phyloP scores from a whole-genome alignment of 2,329 filamentous ascomycete species.

The Penicillium rolfsii region DNA sequence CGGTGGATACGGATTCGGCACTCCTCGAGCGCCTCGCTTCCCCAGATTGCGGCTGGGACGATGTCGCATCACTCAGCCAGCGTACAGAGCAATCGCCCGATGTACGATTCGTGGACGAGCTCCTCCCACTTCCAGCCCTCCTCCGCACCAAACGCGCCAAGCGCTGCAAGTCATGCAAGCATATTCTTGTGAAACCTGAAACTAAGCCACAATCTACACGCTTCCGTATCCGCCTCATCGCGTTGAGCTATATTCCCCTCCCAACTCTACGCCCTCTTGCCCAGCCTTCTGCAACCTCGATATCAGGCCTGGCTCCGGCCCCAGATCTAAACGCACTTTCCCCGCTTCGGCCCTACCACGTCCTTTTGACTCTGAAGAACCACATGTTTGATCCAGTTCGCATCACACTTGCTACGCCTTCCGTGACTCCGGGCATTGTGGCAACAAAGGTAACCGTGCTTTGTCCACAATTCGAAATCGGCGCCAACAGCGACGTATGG shows the following conservation, averaged over 20 bases:
- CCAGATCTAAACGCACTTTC: slow-evolving; percentile 53
- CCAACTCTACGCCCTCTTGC: slow-evolving; percentile 67
- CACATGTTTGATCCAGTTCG: slow-evolving; percentile 90
- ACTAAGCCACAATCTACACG: slow-evolving; percentile 84
- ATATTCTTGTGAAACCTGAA: slow-evolving; percentile 94
- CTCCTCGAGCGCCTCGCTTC: slow-evolving; percentile 63
- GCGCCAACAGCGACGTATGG: slow-evolving; percentile 90
- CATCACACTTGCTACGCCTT: slow-evolving; percentile 83
- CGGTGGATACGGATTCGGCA: slow-evolving; percentile 62
- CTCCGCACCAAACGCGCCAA: slow-evolving; percentile 92
- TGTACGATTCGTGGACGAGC: slow-evolving; percentile 68
- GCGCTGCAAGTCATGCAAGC: slow-evolving; percentile 86
- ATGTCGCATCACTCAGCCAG: slow-evolving; percentile 61
- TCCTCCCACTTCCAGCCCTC: slow-evolving; percentile 79
- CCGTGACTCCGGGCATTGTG: slow-evolving; percentile 75
- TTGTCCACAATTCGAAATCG: slow-evolving; percentile 91
- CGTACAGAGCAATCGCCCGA: slow-evolving; percentile 53
- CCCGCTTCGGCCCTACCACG: slow-evolving; percentile 66
- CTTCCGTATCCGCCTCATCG: slow-evolving; percentile 90
- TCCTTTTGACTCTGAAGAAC: slow-evolving; percentile 87
- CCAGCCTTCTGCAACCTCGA: slow-evolving; percentile 39
- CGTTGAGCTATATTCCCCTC: slow-evolving; percentile 82
- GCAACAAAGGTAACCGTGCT: slow-evolving; percentile 83
- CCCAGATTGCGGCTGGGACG: slow-evolving; percentile 62
- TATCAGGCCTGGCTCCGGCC: slow-evolving; percentile 26